Base-by-base conservation (phyloP, 495 filamentous ascomycete genomes). In the Tuber melanosporum region DNA sequence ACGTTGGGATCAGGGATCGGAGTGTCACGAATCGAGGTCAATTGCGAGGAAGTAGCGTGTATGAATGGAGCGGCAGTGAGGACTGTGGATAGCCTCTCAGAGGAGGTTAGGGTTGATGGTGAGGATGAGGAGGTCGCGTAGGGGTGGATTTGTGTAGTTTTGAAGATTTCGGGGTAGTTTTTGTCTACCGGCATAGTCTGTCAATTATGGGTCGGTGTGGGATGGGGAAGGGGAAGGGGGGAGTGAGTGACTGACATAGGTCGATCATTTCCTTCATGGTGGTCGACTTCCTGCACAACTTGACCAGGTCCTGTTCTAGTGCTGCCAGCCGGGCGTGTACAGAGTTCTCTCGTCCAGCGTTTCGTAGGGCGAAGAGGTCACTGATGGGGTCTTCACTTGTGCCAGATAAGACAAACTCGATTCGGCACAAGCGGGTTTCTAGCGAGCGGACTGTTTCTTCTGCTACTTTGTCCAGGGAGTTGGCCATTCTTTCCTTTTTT, bases 21-120 rank as follows among this genome's bases (percentile, higher is more conserved):
- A 1, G 92, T 89, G 85, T 97, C 94, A 45, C 88, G 87, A 26
- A 94, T 89, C 2, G 92, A 91, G n/a, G 91, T 91, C 12, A 97
- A 88, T 14, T 90, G 90, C 0, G 94, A 97, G 9, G 91, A 90
- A 0, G 91, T 93, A 36, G 91, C 88, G 26, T 91, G 91, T 85
- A 92, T 97, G 3, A 89, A 87, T 20, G 92, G 87, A 70, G 91
- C 90, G 43, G 93, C 88, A 4, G 81, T 75, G 39, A 95, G 88
- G 46, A 98, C 87, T 14, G 93, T 92, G 22, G 92, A 90, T 74
- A 90, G 84, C 15, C 89, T 84, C 66, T 89, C 84, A 26, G 82
- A 74, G 46, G 84, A 83, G 4, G 85, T 85, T 17, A 88, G 86
- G 7, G 84, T 84, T 52, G 83, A 74, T 22, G 82, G 77, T 15